Base-by-base conservation (phyloP, 805 yeast genomes). In the Monosporozyma aerobia region DNA sequence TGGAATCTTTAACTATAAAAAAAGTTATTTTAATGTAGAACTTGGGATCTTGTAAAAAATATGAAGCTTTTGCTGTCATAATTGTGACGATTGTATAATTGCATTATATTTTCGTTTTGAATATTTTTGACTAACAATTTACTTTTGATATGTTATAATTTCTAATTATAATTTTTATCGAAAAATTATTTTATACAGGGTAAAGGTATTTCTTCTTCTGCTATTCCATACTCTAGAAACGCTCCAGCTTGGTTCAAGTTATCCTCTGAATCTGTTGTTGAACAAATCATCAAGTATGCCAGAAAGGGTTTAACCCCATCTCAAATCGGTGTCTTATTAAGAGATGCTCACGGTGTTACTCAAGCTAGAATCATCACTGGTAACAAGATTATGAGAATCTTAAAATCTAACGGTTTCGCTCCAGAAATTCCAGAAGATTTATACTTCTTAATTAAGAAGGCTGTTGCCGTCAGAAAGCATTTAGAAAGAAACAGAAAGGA, bases 401-500 rank as follows among this genome's bases (percentile, higher is more conserved):
- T 94, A 77, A 94, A 92, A 80, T 87, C 98, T 62, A 90, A 90
- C 83, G 99, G 99, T 85, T 88, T 94, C 73, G 99, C 98, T 73
- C 98, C 99, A 77, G 99, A 94, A 81, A 87, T 94, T 73, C 99
- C 99, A 79, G 99, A 94, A 85, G 99, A 94, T 77, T 86, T 94
- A 72, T 94, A 94, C 94, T 90, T 79, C 80, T 86, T 94, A 79
- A 94, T 94, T 76, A 94, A 92, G 90, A 94, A 94, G 86, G 99
- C 99, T 75, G 98, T 94, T 72, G 73, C 97, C 66, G 97, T 95
- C 78, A 94, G 99, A 90, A 94, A 94, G 88, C 99, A 94, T 81
- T 86, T 94, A 76, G 99, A 94, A 82, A 88, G 95, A 81, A 94
- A 94, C 97, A 90, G 99, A 88, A 94, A 94, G 86, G 99, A 94